Evolutionary conservation across 495 filamentous ascomycete species (phyloP), one percentile per base, ranked within the genome.

Genomic region (Pyronema domesticum): DNA sequence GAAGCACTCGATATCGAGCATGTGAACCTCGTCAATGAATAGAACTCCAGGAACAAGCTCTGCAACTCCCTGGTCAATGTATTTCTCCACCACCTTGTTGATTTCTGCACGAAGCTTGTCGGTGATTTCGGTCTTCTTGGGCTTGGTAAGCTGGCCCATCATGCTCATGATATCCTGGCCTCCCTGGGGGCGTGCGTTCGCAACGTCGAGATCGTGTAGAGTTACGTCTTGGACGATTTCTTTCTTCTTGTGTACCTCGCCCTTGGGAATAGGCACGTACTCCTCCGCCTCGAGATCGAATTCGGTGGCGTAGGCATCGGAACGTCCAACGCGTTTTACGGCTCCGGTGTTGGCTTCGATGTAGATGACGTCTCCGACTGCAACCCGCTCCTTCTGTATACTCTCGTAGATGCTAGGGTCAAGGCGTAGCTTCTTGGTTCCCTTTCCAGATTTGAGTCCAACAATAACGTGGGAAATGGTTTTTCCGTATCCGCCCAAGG

Each of bases 161-260:
- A 98, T 95, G 68, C 85, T 93, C 89, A 98, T 95, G 54, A 98
- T 89, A 67, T 98, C 91, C 71, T 98, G 91, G 53, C 91, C 91
- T 35, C 52, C 52, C 68, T 99, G 91, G 44, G 91, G 94, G 40
- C 91, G 79, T 35, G 87, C 94, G 71, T 99, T 99, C 73, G 96
- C 96, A 18, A 99, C 91, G 65, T 99, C 91, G 63, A 99, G 96
- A 69, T 99, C 91, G 70, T 99, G 91, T 1, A 99, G 76, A 42
- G 81, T 88, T 57, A 99, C 91, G 2, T 91, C 95, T 69, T 99
- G 91, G 30, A 94, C 82, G 11, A 94, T 88, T 66, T 99, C 93
- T 66, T 91, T 91, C 52, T 91, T 85, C 66, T 94, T 93, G 68
- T 96, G 91, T 13, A 99, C 76, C 70, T 99, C 91, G 52, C 91